Conservation (phyloP, 2,329 filamentous ascomycete species). For the Colletotrichum sp. region DNA sequence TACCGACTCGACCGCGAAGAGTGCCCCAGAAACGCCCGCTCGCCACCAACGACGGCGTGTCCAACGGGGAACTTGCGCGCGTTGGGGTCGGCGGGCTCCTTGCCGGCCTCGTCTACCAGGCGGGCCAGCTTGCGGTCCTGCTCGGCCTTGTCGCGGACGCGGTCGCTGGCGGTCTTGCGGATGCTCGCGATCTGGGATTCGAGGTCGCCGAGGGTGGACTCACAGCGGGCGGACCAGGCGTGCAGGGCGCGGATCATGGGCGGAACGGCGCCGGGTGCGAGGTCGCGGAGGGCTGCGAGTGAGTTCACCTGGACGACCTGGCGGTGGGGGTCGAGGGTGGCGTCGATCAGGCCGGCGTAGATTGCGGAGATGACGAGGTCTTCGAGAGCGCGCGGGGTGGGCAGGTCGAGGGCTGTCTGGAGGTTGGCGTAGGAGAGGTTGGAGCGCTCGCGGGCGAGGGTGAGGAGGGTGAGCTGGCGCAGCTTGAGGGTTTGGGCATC, state of each 20-base stretch:
- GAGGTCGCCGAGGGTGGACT: slow-evolving; percentile 73
- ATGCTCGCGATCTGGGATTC: slow-evolving; percentile 77
- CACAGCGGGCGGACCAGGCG: slow-evolving; percentile 82
- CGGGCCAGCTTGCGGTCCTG: slow-evolving; percentile 54
- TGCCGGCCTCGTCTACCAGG: slow-evolving; percentile 51
- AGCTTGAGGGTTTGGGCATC: slow-evolving; percentile 82
- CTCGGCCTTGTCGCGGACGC: slow-evolving; percentile 54
- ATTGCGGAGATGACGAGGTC: slow-evolving; percentile 85
- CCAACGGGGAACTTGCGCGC: slow-evolving; percentile 23
- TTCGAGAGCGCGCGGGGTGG: slow-evolving; percentile 75
- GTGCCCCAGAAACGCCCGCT: slow-evolving; percentile 17
- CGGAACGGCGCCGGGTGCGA: slow-evolving; percentile 75
- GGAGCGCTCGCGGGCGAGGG: slow-evolving; percentile 71
- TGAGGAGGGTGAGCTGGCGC: slow-evolving; percentile 86
- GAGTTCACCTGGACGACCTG: slow-evolving; percentile 78
- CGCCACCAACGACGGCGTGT: background rate
- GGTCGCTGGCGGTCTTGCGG: slow-evolving; percentile 59
- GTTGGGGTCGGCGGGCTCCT: slow-evolving; percentile 27
- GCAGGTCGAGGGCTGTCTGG: slow-evolving; percentile 69
- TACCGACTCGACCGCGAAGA: slow-evolving; percentile 27
- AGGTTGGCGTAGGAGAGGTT: slow-evolving; percentile 79
- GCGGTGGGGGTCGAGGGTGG: slow-evolving; percentile 81
- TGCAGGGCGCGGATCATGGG: slow-evolving; percentile 71
- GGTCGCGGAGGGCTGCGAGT: slow-evolving; percentile 85
- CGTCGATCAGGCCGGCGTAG: slow-evolving; percentile 82